Percentiles rank a stretch among this genome's conserved stretches.
phyloP scores from a whole-genome alignment of 2,329 filamentous ascomycete species.

The Aspergillus transmontanensis region DNA sequence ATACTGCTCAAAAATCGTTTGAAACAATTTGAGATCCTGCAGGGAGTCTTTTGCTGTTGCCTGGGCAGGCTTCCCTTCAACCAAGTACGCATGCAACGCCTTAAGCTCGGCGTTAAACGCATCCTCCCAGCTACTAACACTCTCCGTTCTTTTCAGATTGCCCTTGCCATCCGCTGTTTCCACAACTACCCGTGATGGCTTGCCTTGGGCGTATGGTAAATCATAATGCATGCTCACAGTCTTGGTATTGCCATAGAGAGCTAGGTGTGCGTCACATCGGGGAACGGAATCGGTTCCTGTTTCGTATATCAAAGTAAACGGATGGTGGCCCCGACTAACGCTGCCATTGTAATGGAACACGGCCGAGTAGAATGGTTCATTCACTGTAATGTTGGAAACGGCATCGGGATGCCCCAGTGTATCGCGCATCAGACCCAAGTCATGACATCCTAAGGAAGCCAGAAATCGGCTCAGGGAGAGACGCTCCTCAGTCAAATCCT shows the following conservation, averaged over 20 bases:
- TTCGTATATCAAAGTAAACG: constrained; percentile 60
- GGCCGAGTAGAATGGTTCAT: constrained; percentile 45
- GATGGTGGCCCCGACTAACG: constrained; percentile 18
- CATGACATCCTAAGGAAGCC: constrained; percentile 55
- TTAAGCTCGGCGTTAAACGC: constrained; percentile 40
- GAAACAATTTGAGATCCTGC: constrained; percentile 39
- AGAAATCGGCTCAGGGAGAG: constrained; percentile 47
- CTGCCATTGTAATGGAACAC: constrained; percentile 36
- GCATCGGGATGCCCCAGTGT: constrained; percentile 52
- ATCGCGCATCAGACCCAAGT: constrained; percentile 59
- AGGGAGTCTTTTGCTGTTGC: constrained; percentile 40
- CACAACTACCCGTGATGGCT: constrained; percentile 52
- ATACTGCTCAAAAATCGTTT: constrained; percentile 40
- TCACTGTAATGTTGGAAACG: constrained; percentile 48
- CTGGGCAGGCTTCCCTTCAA: constrained; percentile 31
- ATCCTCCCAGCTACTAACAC: constrained; percentile 39
- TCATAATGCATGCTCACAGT: constrained; percentile 59
- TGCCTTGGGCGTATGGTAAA: constrained; percentile 60
- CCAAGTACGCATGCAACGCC: constrained; percentile 39
- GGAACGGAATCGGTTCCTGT: constrained; percentile 58
- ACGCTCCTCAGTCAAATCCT: constrained; percentile 33
- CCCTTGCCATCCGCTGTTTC: constrained; percentile 34
- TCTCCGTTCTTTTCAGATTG: constrained; percentile 31
- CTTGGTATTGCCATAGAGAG: constrained; percentile 57
- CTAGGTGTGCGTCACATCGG: constrained; percentile 38